These are phyloP conservation scores for Eugenia klotzschiana DNA, from an alignment of 441 rosid species.

Conservation along the genomic window DNA sequence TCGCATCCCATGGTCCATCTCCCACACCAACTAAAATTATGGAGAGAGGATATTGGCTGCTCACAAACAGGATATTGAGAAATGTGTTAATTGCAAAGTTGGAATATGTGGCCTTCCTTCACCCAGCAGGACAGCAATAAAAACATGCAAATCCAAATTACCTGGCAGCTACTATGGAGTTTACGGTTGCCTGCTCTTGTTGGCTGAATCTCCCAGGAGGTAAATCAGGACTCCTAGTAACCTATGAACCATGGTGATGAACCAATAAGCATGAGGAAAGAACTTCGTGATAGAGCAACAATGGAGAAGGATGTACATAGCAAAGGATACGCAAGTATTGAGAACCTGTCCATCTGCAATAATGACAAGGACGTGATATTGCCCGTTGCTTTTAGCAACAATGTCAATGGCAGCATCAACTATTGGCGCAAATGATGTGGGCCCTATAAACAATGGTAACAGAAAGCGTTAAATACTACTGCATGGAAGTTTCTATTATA, in stretches of 20 bases:
- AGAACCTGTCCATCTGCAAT: constrained; percentile 86
- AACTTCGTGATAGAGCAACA: not conserved
- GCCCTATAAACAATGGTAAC: constrained; percentile 29
- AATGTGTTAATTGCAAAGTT: not conserved
- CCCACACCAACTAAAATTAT: constrained; percentile 88
- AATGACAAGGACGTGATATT: constrained; percentile 84
- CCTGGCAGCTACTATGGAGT: constrained; percentile 85
- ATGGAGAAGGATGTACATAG: not conserved
- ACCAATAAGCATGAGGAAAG: not conserved
- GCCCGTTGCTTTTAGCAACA: constrained; percentile 59
- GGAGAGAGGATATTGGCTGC: constrained; percentile 72
- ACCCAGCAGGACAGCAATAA: not conserved
- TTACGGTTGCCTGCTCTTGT: constrained; percentile 69
- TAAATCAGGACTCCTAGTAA: constrained; percentile 50
- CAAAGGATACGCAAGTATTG: not conserved
- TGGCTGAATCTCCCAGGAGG: constrained; percentile 54
- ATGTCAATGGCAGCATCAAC: constrained; percentile 76
- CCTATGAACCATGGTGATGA: constrained; percentile 18
- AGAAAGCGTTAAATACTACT: not conserved
- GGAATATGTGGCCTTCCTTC: not conserved
- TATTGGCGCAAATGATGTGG: constrained; percentile 85
- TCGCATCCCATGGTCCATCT: constrained; percentile 94
- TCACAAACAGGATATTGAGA: constrained; percentile 3
- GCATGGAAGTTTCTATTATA: not conserved
- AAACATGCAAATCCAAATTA: constrained; percentile 9